A percentile compares a stretch with the other conserved stretches of the same genome.
Evolutionary conservation across 2,329 filamentous ascomycete species (phyloP).

Genomic region (Hortaea werneckii): DNA sequence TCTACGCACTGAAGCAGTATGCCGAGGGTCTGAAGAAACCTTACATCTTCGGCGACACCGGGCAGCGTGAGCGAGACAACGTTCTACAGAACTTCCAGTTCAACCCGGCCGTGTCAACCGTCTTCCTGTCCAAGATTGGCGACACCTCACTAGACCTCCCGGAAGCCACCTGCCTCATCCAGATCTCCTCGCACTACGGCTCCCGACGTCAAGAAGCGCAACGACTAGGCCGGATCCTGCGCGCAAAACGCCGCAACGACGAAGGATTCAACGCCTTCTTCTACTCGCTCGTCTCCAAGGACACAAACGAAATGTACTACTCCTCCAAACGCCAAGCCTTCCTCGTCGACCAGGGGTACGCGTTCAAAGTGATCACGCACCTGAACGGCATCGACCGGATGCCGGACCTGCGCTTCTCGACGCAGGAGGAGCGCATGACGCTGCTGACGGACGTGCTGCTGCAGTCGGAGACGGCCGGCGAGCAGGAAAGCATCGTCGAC

Average conservation of each 20-base stretch:
- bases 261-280: conserved; percentile 99
- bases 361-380: conserved; percentile 97
- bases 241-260: conserved; percentile 91
- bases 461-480: conserved; percentile 66
- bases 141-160: conserved; percentile 96
- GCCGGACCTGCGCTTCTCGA: conserved; percentile 67
- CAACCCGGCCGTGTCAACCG: conserved; percentile 78
- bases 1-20: conserved; percentile 81
- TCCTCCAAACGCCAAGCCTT: conserved; percentile 95
- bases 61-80: conserved; percentile 71
- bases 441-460: conserved; percentile 81
- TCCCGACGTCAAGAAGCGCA: conserved; percentile 95
- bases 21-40: conserved; percentile 75
- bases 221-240: conserved; percentile 79
- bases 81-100: conserved; percentile 94
- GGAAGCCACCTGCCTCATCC: conserved; percentile 91
- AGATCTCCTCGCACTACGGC: conserved; percentile 95
- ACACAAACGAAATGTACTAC: conserved; percentile 96
- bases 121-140: conserved; percentile 95
- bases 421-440: conserved; percentile 70
- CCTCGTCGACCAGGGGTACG: conserved; percentile 93
- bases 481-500: conserved; percentile 59
- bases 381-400: conserved; percentile 83
- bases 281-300: conserved; percentile 93
- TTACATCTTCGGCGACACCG: conserved; percentile 84